Conservation (phyloP, 169 alveolate genomes). For the Hepatocystis sp. region DNA sequence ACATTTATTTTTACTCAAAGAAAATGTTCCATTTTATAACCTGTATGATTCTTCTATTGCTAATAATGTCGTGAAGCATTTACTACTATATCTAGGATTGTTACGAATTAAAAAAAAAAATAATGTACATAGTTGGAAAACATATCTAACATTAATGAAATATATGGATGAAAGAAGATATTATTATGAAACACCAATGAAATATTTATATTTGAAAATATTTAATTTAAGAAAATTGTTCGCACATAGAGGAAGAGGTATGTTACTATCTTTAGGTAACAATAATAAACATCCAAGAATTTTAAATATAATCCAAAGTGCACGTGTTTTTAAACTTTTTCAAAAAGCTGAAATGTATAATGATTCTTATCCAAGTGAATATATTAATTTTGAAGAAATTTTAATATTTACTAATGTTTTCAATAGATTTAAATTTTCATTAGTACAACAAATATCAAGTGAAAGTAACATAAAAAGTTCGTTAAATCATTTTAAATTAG, state of each 20-base stretch:
- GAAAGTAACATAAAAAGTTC: slow-evolving; percentile 5
- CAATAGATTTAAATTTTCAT: slow-evolving; percentile 32
- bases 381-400: slow-evolving; percentile 59
- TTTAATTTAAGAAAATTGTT: slow-evolving; percentile 9
- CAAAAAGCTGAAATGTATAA: slow-evolving; percentile 45
- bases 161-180: slow-evolving; percentile 48
- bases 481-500: slow-evolving; percentile 27
- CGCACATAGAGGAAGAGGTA: slow-evolving; percentile 2
- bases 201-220: slow-evolving; percentile 30
- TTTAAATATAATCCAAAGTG: slow-evolving; percentile 23
- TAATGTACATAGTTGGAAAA: slow-evolving; percentile 41
- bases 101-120: slow-evolving; percentile 57
- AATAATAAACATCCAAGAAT: slow-evolving; percentile 6
- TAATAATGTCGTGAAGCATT: slow-evolving; percentile 20
- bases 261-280: slow-evolving; percentile 12
- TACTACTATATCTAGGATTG: slow-evolving; percentile 27
- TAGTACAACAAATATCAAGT: slow-evolving; percentile 13
- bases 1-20: slow-evolving; percentile 60
- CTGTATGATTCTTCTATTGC: slow-evolving; percentile 15
- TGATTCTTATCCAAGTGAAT: slow-evolving; percentile 14
- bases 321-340: slow-evolving; percentile 27
- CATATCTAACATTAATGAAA: slow-evolving; percentile 43
- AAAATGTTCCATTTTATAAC: slow-evolving; percentile 29
- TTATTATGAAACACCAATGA: slow-evolving; percentile 51
- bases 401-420: slow-evolving; percentile 40